Conservation (phyloP, 306 rosid genomes). For the Herpetospermum pedunculosum region DNA sequence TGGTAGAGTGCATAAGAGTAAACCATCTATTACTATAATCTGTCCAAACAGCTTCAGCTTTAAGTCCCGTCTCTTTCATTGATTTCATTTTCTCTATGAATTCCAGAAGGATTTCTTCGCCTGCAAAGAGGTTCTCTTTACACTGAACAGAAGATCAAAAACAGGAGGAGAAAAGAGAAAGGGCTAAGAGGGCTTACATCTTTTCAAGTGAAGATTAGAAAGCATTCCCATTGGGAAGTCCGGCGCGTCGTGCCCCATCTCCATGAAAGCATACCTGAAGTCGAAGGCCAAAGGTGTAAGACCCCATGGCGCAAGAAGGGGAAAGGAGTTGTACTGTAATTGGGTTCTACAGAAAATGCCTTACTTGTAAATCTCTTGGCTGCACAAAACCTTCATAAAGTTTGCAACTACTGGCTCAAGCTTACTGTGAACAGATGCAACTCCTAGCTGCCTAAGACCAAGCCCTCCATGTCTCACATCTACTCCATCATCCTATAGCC, state of each 20-base stretch:
- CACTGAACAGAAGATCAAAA: neutral
- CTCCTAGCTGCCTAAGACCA: slow-evolving; percentile 58
- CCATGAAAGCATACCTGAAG: slow-evolving; percentile 74
- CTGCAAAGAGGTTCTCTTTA: slow-evolving; percentile 19
- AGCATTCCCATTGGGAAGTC: slow-evolving; percentile 72
- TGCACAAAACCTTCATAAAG: slow-evolving; percentile 66
- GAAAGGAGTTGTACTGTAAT: neutral
- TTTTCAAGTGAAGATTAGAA: slow-evolving; percentile 48
- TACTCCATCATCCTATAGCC: slow-evolving; percentile 61
- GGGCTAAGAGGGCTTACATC: slow-evolving; percentile 27
- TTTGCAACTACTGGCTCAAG: slow-evolving; percentile 66
- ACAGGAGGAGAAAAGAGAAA: neutral
- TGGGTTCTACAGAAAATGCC: neutral
- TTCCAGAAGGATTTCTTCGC: slow-evolving; percentile 53
- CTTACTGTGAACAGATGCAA: slow-evolving; percentile 51
- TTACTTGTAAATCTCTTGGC: slow-evolving; percentile 72
- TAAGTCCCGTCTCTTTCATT: slow-evolving; percentile 43
- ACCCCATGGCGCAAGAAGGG: neutral
- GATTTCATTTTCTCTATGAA: slow-evolving; percentile 51
- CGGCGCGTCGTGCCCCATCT: slow-evolving; percentile 67
- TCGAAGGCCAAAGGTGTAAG: neutral
- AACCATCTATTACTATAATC: slow-evolving; percentile 92
- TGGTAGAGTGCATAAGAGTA: slow-evolving; percentile 67
- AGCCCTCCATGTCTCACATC: slow-evolving; percentile 79
- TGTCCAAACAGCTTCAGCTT: slow-evolving; percentile 65